Evolutionary conservation across 257 asterid genomes (phyloP), one percentile per base, ranked within the genome.

Genomic region (Ligustrum vulgare): DNA sequence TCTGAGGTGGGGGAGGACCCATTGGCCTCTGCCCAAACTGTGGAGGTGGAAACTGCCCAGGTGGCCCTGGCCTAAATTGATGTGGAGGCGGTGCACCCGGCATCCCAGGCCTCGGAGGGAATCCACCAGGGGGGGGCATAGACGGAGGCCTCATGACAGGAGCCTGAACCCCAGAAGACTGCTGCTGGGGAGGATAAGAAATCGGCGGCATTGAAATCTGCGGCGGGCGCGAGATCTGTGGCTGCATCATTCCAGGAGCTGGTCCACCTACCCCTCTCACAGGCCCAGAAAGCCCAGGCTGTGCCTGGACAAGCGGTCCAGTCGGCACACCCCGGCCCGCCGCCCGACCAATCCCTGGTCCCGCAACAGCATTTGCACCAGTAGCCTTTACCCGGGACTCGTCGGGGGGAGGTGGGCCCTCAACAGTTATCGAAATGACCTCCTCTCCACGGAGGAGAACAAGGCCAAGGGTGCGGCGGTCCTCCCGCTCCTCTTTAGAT

Each of bases 391-490:
- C 79, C 8, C 98, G 84, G 2, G 97, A 89, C 45, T 93, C 98
- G 78, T 91, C 96, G 1, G 98, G 97, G 3, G 97, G 98, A 22
- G 97, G 98, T 0, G 98, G 98, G 2, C 98, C 98, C 72, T 93
- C 98, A 72, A 93, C 98, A 43, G 96, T 91, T 83, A 93, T 96
- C 6, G 98, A 93, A 65, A 93, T 81, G 54, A 93, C 98, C 54
- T 93, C 98, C 58, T 93, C 98, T 11, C 97, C 98, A 41, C 97
- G 77, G 80, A 93, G 92, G 60, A 93, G 97, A 28, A 93, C 91
- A 62, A 93, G 96, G 67, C 98, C 98, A 10, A 93, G 95, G 3
- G 97, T 91, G 60, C 97, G 97, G 75, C 96, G 94, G 80, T 91
- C 97, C 33, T 93, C 97, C 39, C 97, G 92, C 51, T 93, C 97